Percentiles rank a stretch among this genome's conserved stretches.
Conservation (phyloP, 164 flowering plant genomes). For the Umbilicus rupestris region DNA sequence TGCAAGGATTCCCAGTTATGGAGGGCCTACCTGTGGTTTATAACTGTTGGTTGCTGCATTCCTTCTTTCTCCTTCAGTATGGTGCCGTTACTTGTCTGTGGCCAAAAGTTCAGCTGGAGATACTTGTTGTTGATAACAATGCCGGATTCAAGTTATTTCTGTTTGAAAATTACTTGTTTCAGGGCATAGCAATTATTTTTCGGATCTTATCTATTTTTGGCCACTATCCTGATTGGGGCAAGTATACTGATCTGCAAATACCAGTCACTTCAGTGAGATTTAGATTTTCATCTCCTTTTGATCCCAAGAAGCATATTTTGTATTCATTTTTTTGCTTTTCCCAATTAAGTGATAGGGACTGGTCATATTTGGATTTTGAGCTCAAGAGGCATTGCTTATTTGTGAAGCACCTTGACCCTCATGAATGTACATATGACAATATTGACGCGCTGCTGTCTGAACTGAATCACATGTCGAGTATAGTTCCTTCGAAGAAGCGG, state of each 20-base stretch:
- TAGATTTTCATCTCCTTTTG: constrained; percentile 34
- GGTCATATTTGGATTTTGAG: constrained; percentile 49
- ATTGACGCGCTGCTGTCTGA: constrained; percentile 43
- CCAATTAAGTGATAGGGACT: constrained; percentile 36
- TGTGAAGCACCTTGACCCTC: constrained; percentile 44
- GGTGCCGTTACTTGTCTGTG: constrained; percentile 46
- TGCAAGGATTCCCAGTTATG: constrained; percentile 19
- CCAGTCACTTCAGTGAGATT: constrained; percentile 74
- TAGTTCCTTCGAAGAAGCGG: constrained; percentile 14
- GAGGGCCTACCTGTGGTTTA: constrained; percentile 15
- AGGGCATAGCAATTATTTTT: constrained; percentile 54
- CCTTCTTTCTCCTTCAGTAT: constrained; percentile 32
- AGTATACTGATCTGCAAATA: constrained; percentile 32
- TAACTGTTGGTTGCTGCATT: constrained; percentile 23
- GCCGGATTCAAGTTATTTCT: constrained; percentile 60
- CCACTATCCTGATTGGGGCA: constrained; percentile 26
- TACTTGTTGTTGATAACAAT: constrained; percentile 69
- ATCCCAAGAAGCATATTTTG: constrained; percentile 40
- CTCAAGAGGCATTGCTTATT: constrained; percentile 38
- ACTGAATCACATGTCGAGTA: constrained; percentile 14
- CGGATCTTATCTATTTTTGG: constrained; percentile 35
- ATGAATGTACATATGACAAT: constrained; percentile 76
- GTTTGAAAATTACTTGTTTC: constrained; percentile 76
- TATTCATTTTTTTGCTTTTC: constrained; percentile 53
- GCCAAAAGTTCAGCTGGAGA: constrained; percentile 75